A percentile compares a stretch with the other conserved stretches of the same genome.
Evolutionary conservation across 2,329 filamentous ascomycete genomes (phyloP).

Genomic region (Cordyceps tenuipes): DNA sequence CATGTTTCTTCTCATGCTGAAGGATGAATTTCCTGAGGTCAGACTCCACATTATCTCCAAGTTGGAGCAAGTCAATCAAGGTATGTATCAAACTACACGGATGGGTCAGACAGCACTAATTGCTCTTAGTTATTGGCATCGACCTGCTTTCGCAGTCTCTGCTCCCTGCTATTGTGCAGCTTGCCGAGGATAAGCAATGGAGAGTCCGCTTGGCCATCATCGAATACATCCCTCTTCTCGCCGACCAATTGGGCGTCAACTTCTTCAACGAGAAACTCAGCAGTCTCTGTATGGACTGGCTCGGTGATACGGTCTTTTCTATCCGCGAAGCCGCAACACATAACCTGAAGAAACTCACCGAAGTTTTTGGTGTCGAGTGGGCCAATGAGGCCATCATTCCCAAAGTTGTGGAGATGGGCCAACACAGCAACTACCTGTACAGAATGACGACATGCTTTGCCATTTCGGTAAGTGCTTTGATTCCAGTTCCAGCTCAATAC

Average conservation of each 20-base stretch:
- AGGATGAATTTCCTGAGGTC: slow-evolving; percentile 97
- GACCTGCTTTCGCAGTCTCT: slow-evolving; percentile 93
- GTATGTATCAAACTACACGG: slow-evolving; percentile 35
- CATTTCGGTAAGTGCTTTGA: slow-evolving; percentile 66
- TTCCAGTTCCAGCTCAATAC: neutral
- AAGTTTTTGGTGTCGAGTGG: slow-evolving; percentile 98
- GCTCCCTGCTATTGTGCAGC: slow-evolving; percentile 90
- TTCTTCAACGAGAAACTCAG: slow-evolving; percentile 99
- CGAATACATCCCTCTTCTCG: slow-evolving; percentile 95
- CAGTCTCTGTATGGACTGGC: slow-evolving; percentile 94
- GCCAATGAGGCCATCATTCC: slow-evolving; percentile 94
- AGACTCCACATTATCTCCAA: slow-evolving; percentile 99
- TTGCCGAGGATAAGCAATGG: slow-evolving; percentile 99
- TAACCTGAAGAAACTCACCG: slow-evolving; percentile 96
- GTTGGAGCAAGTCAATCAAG: slow-evolving; percentile 94
- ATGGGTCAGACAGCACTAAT: neutral
- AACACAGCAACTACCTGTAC: slow-evolving; percentile 97
- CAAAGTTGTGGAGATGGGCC: slow-evolving; percentile 97
- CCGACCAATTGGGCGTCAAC: slow-evolving; percentile 88
- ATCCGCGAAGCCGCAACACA: slow-evolving; percentile 96
- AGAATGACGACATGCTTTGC: slow-evolving; percentile 99
- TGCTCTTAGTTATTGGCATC: slow-evolving; percentile 76
- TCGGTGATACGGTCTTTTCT: slow-evolving; percentile 96
- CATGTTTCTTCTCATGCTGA: slow-evolving; percentile 99
- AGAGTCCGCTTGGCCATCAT: slow-evolving; percentile 95